Conservation (phyloP, 2,329 filamentous ascomycete species). For the Paecilomyces sp. region DNA sequence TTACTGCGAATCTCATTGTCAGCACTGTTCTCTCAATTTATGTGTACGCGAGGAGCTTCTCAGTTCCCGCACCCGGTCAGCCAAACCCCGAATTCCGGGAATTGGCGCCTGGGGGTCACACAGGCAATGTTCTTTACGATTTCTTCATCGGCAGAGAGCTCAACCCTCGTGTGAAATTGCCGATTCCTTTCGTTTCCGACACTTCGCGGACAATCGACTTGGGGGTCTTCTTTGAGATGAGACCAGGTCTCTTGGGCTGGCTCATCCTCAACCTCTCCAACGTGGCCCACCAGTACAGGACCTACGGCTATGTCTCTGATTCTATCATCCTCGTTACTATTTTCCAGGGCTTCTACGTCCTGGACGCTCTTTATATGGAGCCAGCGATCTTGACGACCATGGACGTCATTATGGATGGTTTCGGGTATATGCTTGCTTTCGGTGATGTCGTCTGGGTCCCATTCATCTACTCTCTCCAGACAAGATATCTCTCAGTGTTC, state of each 20-base stretch:
- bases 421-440: conserved; percentile 91
- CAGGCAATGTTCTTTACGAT: conserved; percentile 83
- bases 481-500: conserved; percentile 75
- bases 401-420: conserved; percentile 87
- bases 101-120: conserved; percentile 72
- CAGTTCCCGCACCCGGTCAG: conserved; percentile 55
- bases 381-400: conserved; percentile 86
- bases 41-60: conserved; percentile 77
- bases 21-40: conserved; percentile 65
- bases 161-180: conserved; percentile 67
- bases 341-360: conserved; percentile 73
- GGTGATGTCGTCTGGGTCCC: conserved; percentile 91
- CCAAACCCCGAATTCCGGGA: conserved; percentile 66
- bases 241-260: conserved; percentile 89
- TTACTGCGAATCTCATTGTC: conserved; percentile 76
- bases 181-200: conserved; percentile 65
- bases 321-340: conserved; percentile 72
- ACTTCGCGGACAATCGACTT: conserved; percentile 64
- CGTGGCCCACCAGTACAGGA: conserved; percentile 80
- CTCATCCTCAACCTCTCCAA: conserved; percentile 77
- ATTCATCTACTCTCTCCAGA: conserved; percentile 78
- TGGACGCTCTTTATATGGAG: conserved; percentile 84
- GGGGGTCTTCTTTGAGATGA: conserved; percentile 81
- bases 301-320: conserved; percentile 74
- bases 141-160: conserved; percentile 96